These are phyloP conservation scores for Corymbia calophylla DNA, from an alignment of 441 rosid species.

Conservation along the genomic window DNA sequence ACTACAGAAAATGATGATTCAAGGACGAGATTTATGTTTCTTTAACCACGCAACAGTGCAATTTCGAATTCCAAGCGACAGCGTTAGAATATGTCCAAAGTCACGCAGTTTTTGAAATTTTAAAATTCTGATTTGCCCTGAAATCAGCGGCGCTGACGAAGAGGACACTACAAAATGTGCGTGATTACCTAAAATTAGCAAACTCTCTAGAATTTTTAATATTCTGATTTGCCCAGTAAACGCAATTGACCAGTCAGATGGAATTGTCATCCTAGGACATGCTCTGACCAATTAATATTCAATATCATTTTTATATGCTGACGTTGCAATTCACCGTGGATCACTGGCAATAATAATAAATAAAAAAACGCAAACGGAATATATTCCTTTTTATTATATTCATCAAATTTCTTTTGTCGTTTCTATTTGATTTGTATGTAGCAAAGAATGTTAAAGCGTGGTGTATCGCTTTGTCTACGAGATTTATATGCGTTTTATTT, in stretches of 20 bases:
- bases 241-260: not conserved
- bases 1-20: not conserved
- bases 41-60: not conserved
- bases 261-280: not conserved
- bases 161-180: not conserved
- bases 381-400: not conserved
- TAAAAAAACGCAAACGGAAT: not conserved
- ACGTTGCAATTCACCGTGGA: not conserved
- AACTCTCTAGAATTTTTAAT: not conserved
- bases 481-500: not conserved
- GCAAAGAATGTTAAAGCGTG: not conserved
- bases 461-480: accelerated
- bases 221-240: not conserved
- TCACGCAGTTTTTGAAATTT: not conserved
- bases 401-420: not conserved
- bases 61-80: not conserved
- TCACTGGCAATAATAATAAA: not conserved
- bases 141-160: not conserved
- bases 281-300: not conserved
- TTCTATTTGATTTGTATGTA: too few species aligned
- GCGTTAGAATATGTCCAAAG: not conserved
- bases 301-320: not conserved
- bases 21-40: not conserved
- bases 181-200: not conserved
- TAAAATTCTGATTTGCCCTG: not conserved